Conservation (phyloP, 208 protist genomes). For the Crithidia mellificae region DNA sequence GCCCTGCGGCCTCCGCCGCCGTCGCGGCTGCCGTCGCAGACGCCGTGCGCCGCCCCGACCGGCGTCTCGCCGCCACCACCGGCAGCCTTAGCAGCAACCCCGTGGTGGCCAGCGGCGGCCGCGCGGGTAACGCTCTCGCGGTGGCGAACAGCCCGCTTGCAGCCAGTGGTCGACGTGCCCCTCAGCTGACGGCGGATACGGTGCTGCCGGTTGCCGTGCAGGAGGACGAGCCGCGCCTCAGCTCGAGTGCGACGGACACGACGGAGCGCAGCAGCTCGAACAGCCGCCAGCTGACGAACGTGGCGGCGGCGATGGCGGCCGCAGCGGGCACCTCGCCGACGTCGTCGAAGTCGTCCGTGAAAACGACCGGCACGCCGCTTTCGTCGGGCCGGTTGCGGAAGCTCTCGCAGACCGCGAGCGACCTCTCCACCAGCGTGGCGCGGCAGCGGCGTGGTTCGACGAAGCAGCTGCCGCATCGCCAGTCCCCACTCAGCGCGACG, state of each 20-base stretch:
- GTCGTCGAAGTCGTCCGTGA: slow-evolving; percentile 15
- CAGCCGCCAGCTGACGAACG: slow-evolving; percentile 7
- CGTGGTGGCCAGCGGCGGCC: too few relatives aligned
- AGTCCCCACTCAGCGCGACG: slow-evolving; percentile 15
- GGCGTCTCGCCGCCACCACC: background rate
- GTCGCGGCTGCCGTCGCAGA: background rate
- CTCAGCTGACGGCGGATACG: slow-evolving; percentile 27
- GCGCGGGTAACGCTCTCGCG: background rate
- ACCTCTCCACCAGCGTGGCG: background rate
- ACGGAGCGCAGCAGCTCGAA: slow-evolving; percentile 31
- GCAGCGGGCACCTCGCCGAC: background rate
- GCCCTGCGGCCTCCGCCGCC: background rate
- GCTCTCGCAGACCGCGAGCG: slow-evolving; percentile 8
- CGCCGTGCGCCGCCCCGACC: slow-evolving; percentile 6
- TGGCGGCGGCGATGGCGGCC: background rate
- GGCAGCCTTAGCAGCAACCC: background rate
- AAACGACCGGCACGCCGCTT: slow-evolving; percentile 1
- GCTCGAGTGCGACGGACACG: slow-evolving; percentile 25
- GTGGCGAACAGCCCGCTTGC: background rate
- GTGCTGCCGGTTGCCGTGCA: slow-evolving; percentile 26
- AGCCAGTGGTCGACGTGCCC: background rate
- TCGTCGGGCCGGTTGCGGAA: background rate
- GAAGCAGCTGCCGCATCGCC: slow-evolving; percentile 8
- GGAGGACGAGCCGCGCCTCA: slow-evolving; percentile 24
- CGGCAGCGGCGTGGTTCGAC: slow-evolving; percentile 4